Percentiles rank a stretch among this genome's conserved stretches.
phyloP scores from a whole-genome alignment of 2,329 filamentous ascomycete species.

The Plenodomus lindquistii region DNA sequence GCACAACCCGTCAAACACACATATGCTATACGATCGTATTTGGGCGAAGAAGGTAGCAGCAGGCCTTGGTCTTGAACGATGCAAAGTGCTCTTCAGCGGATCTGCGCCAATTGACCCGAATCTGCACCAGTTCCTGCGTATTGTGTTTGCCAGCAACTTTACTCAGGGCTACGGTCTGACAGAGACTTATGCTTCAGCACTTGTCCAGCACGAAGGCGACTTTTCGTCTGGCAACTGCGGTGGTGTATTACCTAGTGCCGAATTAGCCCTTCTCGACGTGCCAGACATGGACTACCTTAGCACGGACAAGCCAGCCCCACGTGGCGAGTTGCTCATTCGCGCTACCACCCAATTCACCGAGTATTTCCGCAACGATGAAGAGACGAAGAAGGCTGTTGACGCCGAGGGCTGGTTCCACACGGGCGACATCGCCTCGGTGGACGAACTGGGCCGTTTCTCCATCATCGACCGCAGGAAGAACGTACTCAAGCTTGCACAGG shows the following conservation, averaged over 20 bases:
- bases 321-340: constrained; percentile 85
- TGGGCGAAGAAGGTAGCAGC: constrained; percentile 86
- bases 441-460: constrained; percentile 81
- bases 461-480: constrained; percentile 99
- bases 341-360: constrained; percentile 80
- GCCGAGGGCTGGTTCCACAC: constrained; percentile 96
- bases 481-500: constrained; percentile 96
- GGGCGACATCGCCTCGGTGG: constrained; percentile 86
- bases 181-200: constrained; percentile 81
- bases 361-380: constrained; percentile 88
- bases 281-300: constrained; percentile 93
- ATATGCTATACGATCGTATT: constrained; percentile 80
- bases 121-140: constrained; percentile 85
- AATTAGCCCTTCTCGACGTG: constrained; percentile 81
- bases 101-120: constrained; percentile 88
- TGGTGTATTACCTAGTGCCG: constrained; percentile 66
- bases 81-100: constrained; percentile 77
- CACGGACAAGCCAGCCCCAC: constrained; percentile 84
- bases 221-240: constrained; percentile 82
- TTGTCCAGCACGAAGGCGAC: constrained; percentile 72
- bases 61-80: constrained; percentile 79
- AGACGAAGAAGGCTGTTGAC: constrained; percentile 81
- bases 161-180: constrained; percentile 92
- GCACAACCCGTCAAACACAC: constrained; percentile 74
- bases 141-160: constrained; percentile 78